Base-by-base conservation (phyloP, 2,329 filamentous ascomycete species). In the Aureobasidium sp. region DNA sequence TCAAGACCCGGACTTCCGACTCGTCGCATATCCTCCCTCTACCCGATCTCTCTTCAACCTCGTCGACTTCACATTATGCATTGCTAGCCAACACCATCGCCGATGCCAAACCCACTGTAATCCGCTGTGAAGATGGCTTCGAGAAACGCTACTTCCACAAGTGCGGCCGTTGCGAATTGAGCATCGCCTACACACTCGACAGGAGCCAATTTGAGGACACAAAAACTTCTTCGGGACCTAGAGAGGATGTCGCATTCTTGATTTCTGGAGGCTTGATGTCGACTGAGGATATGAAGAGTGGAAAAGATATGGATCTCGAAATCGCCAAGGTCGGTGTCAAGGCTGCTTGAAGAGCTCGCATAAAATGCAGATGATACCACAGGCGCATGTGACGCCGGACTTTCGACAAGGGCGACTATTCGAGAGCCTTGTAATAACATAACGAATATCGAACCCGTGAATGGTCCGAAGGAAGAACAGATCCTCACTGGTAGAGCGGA, bases 161-260 rank as follows among this genome's bases (percentile, higher is more conserved):
- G 26, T 90, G 87, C 73, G 79, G 77, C 13, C 74, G 86, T 62
- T 89, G 87, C 75, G 76, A 78, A 36, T 70, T 87, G 32, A 78
- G 82, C 0, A 76, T 88, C 48, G 87, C 83, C 32, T 90, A 89
- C 75, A 78, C 82, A 68, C 72, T 89, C 46, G 82, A 84, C 67
- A 74, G 74, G 69, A 74, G 76, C 59, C 81, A 84, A 70, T 84
- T 73, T 63, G 65, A 68, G 20, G 68, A 62, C 68, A 70, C 57
- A 61, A 67, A 64, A 68, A 66, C 51, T 65, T 64, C 62, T 60
- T 61, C 37, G 29, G 76, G 74, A 2, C 70, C 70, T 61, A 74
- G 75, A 59, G 73, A 76, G 48, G 75, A 79, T 68, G 77, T 84
- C 50, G 72, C 87, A 8, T 89, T 86, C 76, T 64, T 89, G 32